A percentile compares a stretch with the other conserved stretches of the same genome.
These are phyloP conservation scores for Penicillium sumatraense DNA, from an alignment of 2,329 filamentous ascomycete species.

Conservation along the genomic window DNA sequence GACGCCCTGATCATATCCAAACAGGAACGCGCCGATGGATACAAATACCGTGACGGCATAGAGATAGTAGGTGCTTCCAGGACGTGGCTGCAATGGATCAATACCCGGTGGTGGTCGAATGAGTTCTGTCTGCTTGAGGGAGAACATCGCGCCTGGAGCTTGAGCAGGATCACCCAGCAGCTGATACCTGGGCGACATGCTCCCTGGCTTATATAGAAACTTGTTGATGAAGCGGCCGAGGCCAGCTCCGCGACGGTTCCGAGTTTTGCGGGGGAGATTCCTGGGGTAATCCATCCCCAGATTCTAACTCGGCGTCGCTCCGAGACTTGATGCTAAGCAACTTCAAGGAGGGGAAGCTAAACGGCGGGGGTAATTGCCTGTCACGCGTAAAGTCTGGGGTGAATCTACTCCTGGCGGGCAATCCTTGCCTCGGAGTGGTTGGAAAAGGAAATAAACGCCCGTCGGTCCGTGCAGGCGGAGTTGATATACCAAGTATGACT, in stretches of 20 bases:
- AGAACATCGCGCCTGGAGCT: constrained; percentile 8
- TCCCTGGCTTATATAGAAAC: no score
- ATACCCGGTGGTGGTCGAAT: constrained; percentile 13
- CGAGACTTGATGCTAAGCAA: not conserved
- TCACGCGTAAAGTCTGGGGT: not conserved
- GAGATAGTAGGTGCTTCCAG: constrained; percentile 9
- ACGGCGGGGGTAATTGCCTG: not conserved
- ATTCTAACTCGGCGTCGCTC: not conserved
- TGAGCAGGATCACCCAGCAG: not conserved
- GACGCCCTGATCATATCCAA: constrained; percentile 26
- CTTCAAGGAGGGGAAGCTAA: not conserved
- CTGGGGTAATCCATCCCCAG: constrained; percentile 6
- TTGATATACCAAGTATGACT: no score
- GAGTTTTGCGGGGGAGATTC: not conserved
- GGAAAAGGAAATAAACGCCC: constrained; percentile 1
- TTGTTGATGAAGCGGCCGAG: not conserved
- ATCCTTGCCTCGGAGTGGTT: not conserved
- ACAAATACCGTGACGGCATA: constrained; percentile 21
- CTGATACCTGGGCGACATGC: not conserved
- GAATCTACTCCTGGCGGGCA: not conserved
- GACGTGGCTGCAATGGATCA: not conserved
- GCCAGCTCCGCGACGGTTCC: not conserved
- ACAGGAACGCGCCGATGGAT: constrained; percentile 22
- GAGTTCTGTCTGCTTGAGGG: constrained; percentile 14
- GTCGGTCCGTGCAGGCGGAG: not conserved